Conservation (phyloP, 2,329 filamentous ascomycete species). For the Phoma sp. region DNA sequence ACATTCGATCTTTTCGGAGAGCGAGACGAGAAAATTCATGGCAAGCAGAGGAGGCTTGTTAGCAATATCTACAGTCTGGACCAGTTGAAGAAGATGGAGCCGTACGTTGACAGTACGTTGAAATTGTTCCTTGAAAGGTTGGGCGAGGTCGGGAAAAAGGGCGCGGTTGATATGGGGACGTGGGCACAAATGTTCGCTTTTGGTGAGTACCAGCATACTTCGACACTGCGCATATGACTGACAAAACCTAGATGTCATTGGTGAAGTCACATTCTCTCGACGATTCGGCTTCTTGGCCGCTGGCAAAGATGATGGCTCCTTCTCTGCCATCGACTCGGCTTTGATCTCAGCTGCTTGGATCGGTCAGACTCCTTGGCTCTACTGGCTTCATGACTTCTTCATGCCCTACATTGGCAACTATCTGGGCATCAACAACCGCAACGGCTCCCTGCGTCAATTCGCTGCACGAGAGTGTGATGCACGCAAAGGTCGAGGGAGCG, state of each 20-base stretch:
- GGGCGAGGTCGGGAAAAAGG: slow-evolving; percentile 1
- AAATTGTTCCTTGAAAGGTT: slow-evolving; percentile 2
- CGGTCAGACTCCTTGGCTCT: slow-evolving; percentile 48
- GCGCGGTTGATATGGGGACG: slow-evolving; percentile 43
- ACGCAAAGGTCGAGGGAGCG: slow-evolving; percentile 13
- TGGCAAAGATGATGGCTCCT: slow-evolving; percentile 45
- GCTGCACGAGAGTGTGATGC: slow-evolving; percentile 25
- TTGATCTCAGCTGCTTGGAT: slow-evolving; percentile 47
- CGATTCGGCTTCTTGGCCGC: slow-evolving; percentile 49
- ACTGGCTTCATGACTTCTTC: slow-evolving; percentile 44
- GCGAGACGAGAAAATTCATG: slow-evolving; percentile 20
- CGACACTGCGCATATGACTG: not conserved
- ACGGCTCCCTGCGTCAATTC: slow-evolving; percentile 42
- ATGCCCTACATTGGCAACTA: slow-evolving; percentile 48
- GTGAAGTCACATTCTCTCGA: slow-evolving; percentile 51
- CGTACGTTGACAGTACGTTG: slow-evolving; percentile 40
- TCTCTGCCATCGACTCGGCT: slow-evolving; percentile 42
- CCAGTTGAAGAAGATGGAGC: slow-evolving; percentile 46
- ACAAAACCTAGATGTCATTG: slow-evolving; percentile 45
- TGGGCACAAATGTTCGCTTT: slow-evolving; percentile 53
- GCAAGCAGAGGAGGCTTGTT: slow-evolving; percentile 26
- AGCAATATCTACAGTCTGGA: slow-evolving; percentile 45
- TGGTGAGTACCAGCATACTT: slow-evolving; percentile 22
- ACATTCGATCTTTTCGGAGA: slow-evolving; percentile 23
- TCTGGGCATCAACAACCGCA: slow-evolving; percentile 43